Conservation (phyloP, 179 eudicot genomes). For the Beta corolliflora region DNA sequence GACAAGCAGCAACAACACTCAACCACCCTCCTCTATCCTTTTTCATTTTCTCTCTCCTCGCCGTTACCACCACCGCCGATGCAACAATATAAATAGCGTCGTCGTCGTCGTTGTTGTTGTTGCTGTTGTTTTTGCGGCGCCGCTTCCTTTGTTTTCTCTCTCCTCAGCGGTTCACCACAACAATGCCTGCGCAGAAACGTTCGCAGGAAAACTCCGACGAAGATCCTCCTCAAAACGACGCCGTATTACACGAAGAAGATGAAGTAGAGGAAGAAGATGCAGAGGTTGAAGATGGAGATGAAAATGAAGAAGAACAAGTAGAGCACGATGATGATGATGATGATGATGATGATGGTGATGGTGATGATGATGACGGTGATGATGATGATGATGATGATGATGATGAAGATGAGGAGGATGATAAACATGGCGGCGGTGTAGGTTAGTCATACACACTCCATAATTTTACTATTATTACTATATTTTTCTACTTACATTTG, state of each 20-base stretch:
- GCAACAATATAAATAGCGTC: neutral
- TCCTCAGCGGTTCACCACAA: neutral
- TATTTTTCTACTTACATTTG: neutral
- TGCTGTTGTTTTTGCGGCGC: too few relatives aligned
- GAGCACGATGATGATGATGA: neutral
- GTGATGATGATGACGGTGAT: neutral
- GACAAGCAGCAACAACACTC: slow-evolving; percentile 15
- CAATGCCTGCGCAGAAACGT: slow-evolving; percentile 22
- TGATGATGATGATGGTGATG: neutral
- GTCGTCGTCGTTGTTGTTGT: neutral
- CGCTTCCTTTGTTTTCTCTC: neutral
- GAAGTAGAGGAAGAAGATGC: neutral
- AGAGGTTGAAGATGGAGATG: neutral
- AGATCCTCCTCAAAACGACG: slow-evolving; percentile 14
- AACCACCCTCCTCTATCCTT: slow-evolving; percentile 11
- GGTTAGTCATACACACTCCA: neutral
- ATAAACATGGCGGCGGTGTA: neutral
- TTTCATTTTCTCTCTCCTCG: slow-evolving; percentile 14
- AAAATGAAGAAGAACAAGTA: neutral
- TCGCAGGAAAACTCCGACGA: slow-evolving; percentile 4
- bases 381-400: neutral
- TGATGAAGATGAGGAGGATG: neutral
- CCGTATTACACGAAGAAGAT: slow-evolving; percentile 1
- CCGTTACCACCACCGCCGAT: slow-evolving; percentile 6
- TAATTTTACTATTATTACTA: too few relatives aligned